Conservation (phyloP, 2,329 filamentous ascomycete genomes). For the Sclerotinia spermophila region DNA sequence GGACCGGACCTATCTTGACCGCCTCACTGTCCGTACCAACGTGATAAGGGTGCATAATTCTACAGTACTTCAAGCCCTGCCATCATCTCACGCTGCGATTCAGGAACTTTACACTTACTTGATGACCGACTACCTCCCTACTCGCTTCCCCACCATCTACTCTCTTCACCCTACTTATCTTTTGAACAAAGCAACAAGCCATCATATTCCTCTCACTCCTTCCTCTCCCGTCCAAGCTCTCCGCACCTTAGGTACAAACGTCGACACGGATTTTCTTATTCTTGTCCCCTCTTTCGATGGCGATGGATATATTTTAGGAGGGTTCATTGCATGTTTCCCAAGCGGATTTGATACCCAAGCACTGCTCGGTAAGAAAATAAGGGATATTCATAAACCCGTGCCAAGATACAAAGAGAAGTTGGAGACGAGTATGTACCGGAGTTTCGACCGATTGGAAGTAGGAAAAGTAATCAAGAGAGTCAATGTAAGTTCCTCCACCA, state of each 20-base stretch:
- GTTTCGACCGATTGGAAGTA: slow-evolving; percentile 51
- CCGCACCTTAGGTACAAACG: slow-evolving; percentile 46
- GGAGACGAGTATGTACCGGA: slow-evolving; percentile 58
- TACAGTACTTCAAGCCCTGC: slow-evolving; percentile 41
- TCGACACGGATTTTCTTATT: slow-evolving; percentile 60
- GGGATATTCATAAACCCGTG: slow-evolving; percentile 56
- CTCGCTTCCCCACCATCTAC: slow-evolving; percentile 54
- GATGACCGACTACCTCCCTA: slow-evolving; percentile 51
- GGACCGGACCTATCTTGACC: slow-evolving; percentile 55
- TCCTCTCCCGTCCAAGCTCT: slow-evolving; percentile 42
- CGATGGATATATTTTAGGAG: slow-evolving; percentile 50
- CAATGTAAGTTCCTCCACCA: slow-evolving; percentile 40
- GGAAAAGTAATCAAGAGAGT: slow-evolving; percentile 52
- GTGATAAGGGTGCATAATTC: slow-evolving; percentile 45
- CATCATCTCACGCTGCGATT: slow-evolving; percentile 44
- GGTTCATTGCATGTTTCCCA: slow-evolving; percentile 54
- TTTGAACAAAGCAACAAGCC: slow-evolving; percentile 46
- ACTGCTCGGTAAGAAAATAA: slow-evolving; percentile 51
- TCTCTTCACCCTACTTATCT: slow-evolving; percentile 35
- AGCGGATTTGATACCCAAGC: slow-evolving; percentile 53
- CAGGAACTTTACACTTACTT: slow-evolving; percentile 56
- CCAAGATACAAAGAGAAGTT: slow-evolving; percentile 55
- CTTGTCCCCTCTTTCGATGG: slow-evolving; percentile 45
- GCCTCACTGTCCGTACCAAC: slow-evolving; percentile 47
- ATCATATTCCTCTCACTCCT: slow-evolving; percentile 41